Conservation (phyloP, 208 protist species). For the Herpetomonas samuelpessoai region DNA sequence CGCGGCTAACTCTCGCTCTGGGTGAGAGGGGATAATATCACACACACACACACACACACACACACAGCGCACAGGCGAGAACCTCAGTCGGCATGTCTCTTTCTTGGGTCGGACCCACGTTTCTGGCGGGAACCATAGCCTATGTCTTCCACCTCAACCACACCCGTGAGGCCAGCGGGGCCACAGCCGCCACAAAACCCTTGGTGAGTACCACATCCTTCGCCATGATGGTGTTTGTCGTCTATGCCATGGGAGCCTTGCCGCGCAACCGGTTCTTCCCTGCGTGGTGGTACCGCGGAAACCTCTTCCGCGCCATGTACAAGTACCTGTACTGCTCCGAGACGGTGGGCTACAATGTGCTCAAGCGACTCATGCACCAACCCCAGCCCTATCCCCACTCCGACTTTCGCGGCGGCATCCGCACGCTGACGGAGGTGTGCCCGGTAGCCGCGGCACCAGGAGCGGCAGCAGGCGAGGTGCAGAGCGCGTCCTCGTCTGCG, state of each 20-base stretch:
- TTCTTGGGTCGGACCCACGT: background rate
- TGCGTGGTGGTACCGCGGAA: constrained; percentile 31
- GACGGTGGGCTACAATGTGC: constrained; percentile 47
- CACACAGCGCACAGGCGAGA: background rate
- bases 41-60: constrained; percentile 5
- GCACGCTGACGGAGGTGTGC: constrained; percentile 19
- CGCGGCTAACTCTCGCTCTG: no score
- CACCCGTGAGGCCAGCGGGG: no score
- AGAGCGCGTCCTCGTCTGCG: background rate
- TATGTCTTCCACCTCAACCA: constrained; percentile 19
- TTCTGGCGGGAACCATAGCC: constrained; percentile 7
- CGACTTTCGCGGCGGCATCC: constrained; percentile 73
- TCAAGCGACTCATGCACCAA: constrained; percentile 55
- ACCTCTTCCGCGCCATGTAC: constrained; percentile 74
- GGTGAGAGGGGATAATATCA: background rate
- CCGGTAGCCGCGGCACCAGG: background rate
- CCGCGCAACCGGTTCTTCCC: constrained; percentile 65
- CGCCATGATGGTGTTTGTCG: constrained; percentile 13
- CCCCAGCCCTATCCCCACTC: constrained; percentile 63
- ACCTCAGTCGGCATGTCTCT: background rate
- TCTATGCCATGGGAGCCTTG: constrained; percentile 43
- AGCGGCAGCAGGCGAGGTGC: no score
- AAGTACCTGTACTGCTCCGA: constrained; percentile 62
- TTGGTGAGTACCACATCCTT: background rate
- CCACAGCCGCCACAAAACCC: background rate